Conservation (phyloP, 768 basidiomycete species). For the Glaciozyma martinii region DNA sequence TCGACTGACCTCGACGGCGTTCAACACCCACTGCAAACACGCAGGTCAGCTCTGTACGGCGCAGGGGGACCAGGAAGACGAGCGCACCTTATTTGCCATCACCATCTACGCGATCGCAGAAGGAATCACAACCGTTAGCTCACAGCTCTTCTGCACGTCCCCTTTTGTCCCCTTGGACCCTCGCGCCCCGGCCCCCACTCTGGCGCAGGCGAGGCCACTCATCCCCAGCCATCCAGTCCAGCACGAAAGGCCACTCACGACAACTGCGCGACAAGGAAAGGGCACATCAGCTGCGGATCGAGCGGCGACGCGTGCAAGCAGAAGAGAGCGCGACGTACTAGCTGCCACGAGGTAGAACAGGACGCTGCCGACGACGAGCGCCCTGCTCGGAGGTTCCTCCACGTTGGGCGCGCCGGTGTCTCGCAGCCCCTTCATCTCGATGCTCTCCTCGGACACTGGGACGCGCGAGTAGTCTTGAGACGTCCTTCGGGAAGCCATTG, state of each 20-base stretch:
- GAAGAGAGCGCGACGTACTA: slow-evolving; percentile 55
- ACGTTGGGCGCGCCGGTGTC: background rate
- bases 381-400: background rate
- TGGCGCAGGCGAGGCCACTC: background rate
- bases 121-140: background rate
- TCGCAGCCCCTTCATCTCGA: slow-evolving; percentile 2
- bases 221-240: background rate
- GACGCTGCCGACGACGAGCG: slow-evolving; percentile 7
- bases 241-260: background rate
- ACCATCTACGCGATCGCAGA: slow-evolving; percentile 56
- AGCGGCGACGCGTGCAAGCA: background rate
- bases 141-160: background rate
- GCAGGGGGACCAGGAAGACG: background rate
- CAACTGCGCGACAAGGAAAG: background rate
- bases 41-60: background rate
- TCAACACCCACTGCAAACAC: slow-evolving; percentile 66
- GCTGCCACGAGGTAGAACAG: slow-evolving; percentile 83
- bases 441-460: slow-evolving; percentile 7
- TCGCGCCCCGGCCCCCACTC: background rate
- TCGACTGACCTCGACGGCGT: slow-evolving; percentile 49
- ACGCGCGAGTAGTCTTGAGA: slow-evolving; percentile 21
- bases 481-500: no score
- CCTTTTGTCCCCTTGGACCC: no score
- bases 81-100: slow-evolving; percentile 56
- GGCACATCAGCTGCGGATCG: background rate